Evolutionary conservation across 1,284 basidiomycete genomes (phyloP), one percentile per base, ranked within the genome.

Genomic region (Gomphus sp.): DNA sequence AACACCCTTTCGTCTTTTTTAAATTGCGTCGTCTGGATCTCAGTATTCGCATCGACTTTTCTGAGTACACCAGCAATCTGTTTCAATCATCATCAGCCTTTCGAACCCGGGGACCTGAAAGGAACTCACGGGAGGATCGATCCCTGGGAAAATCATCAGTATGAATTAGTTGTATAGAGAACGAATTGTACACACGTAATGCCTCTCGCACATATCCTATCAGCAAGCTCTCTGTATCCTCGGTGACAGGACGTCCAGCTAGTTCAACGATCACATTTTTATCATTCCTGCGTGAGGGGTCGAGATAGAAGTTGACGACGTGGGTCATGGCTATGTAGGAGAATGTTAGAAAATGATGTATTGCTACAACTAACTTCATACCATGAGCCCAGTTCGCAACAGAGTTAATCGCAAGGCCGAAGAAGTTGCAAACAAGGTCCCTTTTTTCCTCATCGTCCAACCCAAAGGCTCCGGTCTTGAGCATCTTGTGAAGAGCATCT

Each of bases 1-100:
- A 87, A 87, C 31, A 89, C 66, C 4, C 74, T 74, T 45, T 81
- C 75, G 18, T 72, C 75, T 55, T 77, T 69, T 56, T 73, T 72
- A 52, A 85, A 66, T 3, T 66, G 65, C 18, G 76, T 66, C 3
- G 70, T 70, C 59, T 76, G 76, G 34, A 85, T 63, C 0, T 67
- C 65, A 45, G 75, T 73, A 52, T 80, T 74, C 51, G 72, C 72
- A 36, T 74, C 67, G 0, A 79, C 76, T 61, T 73, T 74, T 41
- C 77, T 71, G 58, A 75, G 76, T 3, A 77, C 68, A 36, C 74
- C 77, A 4, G 64, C 62, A 36, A 62, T 56, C 58, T 66, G 39
- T 44, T 22, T 18, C 36, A 54, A 37, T 45, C 22, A 51, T 55
- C 36, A 34, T 49, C 25, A 31, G 22, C 18, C 44, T 50, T 41